Conservation (phyloP, 306 rosid species). For the Gastrolobium bilobum region DNA sequence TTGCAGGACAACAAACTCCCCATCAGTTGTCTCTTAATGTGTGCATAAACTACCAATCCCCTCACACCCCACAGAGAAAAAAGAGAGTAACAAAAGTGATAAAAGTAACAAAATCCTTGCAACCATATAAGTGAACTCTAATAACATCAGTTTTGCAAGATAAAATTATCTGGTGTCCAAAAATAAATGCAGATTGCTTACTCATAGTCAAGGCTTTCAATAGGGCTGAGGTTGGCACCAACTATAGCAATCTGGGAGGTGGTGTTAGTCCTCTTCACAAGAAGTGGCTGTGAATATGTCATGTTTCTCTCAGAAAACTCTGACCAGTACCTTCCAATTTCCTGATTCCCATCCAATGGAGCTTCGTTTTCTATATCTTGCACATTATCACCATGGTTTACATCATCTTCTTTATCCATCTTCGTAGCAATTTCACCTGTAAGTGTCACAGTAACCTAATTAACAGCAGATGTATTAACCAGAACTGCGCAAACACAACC, state of each 20-base stretch:
- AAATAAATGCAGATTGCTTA: slow-evolving; percentile 46
- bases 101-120: neutral
- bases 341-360: slow-evolving; percentile 52
- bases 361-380: slow-evolving; percentile 62
- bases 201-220: slow-evolving; percentile 98
- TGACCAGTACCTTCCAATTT: slow-evolving; percentile 47
- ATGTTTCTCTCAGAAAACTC: slow-evolving; percentile 52
- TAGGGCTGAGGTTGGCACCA: slow-evolving; percentile 84
- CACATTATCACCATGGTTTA: slow-evolving; percentile 34
- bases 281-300: slow-evolving; percentile 56
- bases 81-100: neutral
- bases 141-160: slow-evolving; percentile 19
- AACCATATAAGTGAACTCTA: neutral
- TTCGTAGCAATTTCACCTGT: slow-evolving; percentile 30
- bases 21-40: neutral
- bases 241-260: slow-evolving; percentile 93
- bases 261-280: slow-evolving; percentile 68
- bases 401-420: slow-evolving; percentile 50
- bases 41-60: neutral
- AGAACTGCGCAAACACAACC: slow-evolving; percentile 40
- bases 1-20: neutral
- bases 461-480: slow-evolving; percentile 1
- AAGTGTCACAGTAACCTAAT: slow-evolving; percentile 24
- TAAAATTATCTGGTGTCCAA: neutral
- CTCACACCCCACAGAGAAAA: neutral